phyloP scores from a whole-genome alignment of 495 filamentous ascomycete genomes.

The Trichoderma asperelloides region DNA sequence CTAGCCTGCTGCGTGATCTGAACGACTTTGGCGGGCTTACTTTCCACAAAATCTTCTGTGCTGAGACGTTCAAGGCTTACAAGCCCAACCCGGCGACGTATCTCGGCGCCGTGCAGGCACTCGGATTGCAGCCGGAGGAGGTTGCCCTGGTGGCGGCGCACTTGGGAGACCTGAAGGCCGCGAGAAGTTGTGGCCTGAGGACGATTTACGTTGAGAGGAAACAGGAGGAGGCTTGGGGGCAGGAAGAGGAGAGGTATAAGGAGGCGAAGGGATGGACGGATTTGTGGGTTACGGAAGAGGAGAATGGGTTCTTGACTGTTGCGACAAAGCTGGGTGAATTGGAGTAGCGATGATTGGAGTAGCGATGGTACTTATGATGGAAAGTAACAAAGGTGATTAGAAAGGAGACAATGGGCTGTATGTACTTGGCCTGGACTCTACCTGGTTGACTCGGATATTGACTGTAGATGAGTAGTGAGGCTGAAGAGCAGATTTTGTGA shows the following conservation, averaged over 20 bases:
- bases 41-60: constrained; percentile 52
- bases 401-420: background rate
- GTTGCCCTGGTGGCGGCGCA: constrained; percentile 78
- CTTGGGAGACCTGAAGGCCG: constrained; percentile 57
- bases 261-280: constrained; percentile 54
- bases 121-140: constrained; percentile 49
- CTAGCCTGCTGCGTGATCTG: constrained; percentile 56
- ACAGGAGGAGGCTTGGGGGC: constrained; percentile 52
- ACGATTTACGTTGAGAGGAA: constrained; percentile 69
- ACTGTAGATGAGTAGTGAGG: no score
- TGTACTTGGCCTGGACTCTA: background rate
- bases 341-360: background rate
- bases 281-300: constrained; percentile 44
- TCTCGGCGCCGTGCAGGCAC: constrained; percentile 49
- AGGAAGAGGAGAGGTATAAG: constrained; percentile 41
- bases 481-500: no score
- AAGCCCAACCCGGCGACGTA: constrained; percentile 66
- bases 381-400: background rate
- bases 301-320: constrained; percentile 47
- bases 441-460: background rate
- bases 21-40: constrained; percentile 44
- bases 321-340: constrained; percentile 32
- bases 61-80: constrained; percentile 66
- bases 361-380: background rate
- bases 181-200: constrained; percentile 51